Conservation (phyloP, 140 eudicot species). For the Oenanthe javanica region DNA sequence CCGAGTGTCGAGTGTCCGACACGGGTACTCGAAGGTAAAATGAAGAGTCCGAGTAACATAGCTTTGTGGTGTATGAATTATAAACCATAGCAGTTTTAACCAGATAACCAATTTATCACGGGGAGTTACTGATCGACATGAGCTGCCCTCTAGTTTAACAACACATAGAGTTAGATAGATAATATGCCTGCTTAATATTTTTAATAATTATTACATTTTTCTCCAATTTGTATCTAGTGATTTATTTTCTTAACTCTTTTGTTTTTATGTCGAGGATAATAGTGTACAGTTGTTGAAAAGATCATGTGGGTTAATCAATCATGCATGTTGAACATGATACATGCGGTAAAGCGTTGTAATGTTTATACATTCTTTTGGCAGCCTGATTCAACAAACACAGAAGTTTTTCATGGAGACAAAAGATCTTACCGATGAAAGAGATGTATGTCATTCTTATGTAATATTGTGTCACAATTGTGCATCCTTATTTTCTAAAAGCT, state of each 20-base stretch:
- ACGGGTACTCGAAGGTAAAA: no score
- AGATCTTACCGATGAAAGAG: conserved; percentile 55
- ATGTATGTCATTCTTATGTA: conserved; percentile 37
- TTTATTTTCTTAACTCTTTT: background rate
- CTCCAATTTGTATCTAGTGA: background rate
- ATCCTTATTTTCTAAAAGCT: background rate
- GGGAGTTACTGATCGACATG: background rate
- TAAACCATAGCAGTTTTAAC: background rate
- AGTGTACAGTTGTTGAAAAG: background rate
- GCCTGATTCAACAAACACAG: conserved; percentile 73
- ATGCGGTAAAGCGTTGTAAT: conserved; percentile 9
- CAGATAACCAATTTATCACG: background rate
- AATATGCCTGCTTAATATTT: background rate
- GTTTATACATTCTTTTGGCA: conserved; percentile 38
- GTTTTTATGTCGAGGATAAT: background rate
- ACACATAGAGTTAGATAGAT: background rate
- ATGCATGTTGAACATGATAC: background rate
- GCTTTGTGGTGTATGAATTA: no score
- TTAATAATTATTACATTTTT: background rate
- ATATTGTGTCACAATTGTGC: background rate
- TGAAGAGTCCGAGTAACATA: no score
- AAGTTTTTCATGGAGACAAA: conserved; percentile 60
- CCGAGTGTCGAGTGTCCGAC: no score
- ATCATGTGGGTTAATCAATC: background rate
- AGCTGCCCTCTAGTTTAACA: background rate